Conservation (phyloP, 2,329 filamentous ascomycete species). For the Laburnicola sp. region DNA sequence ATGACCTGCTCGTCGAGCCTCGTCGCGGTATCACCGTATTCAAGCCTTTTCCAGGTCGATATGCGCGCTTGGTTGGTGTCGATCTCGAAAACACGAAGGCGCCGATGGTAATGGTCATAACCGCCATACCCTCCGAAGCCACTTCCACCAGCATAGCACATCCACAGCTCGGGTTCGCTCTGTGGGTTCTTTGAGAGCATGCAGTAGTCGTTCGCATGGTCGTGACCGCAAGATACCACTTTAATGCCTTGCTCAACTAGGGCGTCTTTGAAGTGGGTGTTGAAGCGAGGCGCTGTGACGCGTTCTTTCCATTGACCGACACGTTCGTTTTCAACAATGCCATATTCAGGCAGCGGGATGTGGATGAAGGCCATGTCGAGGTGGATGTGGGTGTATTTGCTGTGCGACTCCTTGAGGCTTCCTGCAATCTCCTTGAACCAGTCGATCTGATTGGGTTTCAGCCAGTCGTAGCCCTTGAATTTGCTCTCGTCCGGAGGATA, state of each 20-base stretch:
- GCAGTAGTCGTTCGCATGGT: slow-evolving; percentile 98
- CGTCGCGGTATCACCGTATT: slow-evolving; percentile 61
- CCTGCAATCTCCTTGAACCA: slow-evolving; percentile 87
- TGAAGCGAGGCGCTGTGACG: slow-evolving; percentile 85
- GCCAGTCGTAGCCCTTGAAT: slow-evolving; percentile 94
- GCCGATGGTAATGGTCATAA: slow-evolving; percentile 81
- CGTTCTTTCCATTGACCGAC: slow-evolving; percentile 78
- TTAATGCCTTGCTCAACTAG: slow-evolving; percentile 82
- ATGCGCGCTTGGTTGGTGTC: slow-evolving; percentile 90
- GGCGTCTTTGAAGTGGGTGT: slow-evolving; percentile 90
- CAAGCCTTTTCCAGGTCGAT: slow-evolving; percentile 87
- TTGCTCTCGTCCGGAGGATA: slow-evolving; percentile 88
- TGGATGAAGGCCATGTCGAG: slow-evolving; percentile 98
- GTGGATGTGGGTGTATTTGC: slow-evolving; percentile 85
- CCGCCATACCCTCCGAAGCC: slow-evolving; percentile 96
- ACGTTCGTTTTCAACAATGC: slow-evolving; percentile 58
- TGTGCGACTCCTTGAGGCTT: slow-evolving; percentile 68
- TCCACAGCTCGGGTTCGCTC: slow-evolving; percentile 70
- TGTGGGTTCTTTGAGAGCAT: slow-evolving; percentile 61
- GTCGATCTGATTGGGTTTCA: slow-evolving; percentile 89
- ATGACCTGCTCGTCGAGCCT: slow-evolving; percentile 63
- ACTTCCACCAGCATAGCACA: slow-evolving; percentile 93
- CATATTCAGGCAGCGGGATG: slow-evolving; percentile 91
- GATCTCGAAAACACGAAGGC: slow-evolving; percentile 86
- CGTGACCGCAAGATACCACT: slow-evolving; percentile 89